Evolutionary conservation across 2,329 filamentous ascomycete species (phyloP).

Genomic region (Colletotrichum navitas): DNA sequence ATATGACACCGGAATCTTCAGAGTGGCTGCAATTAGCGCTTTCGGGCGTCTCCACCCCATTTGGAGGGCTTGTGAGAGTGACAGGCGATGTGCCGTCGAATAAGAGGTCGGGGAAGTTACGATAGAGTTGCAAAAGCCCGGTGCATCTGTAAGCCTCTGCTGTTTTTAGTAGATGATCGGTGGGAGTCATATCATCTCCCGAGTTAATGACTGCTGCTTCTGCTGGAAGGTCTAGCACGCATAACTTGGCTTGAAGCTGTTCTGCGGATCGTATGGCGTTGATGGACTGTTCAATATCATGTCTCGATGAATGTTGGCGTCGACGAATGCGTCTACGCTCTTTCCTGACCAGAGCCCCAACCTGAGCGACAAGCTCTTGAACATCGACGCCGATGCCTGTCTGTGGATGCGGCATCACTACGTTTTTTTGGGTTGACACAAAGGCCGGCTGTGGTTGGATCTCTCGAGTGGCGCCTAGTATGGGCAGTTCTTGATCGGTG

Average conservation of each 20-base stretch:
- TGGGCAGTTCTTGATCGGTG: conserved; percentile 39
- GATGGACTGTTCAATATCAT: conserved; percentile 46
- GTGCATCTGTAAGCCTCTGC: conserved; percentile 49
- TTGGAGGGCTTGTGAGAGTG: conserved; percentile 18
- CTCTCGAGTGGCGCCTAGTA: conserved; percentile 15
- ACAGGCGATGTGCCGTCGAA: conserved; percentile 44
- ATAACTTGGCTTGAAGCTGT: conserved; percentile 42
- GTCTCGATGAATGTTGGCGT: conserved; percentile 43
- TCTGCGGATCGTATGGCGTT: conserved; percentile 44
- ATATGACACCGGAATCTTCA: neutral
- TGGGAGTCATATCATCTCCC: conserved; percentile 46
- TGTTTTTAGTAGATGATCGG: conserved; percentile 45
- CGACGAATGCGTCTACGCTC: conserved; percentile 46
- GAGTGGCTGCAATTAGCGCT: neutral
- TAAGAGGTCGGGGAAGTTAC: conserved; percentile 56
- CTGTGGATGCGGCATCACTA: conserved; percentile 47
- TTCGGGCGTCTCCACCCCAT: conserved; percentile 28
- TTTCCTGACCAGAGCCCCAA: conserved; percentile 44
- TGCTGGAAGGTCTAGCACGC: neutral
- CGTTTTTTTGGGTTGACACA: neutral
- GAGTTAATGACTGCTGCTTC: conserved; percentile 38
- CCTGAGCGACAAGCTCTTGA: conserved; percentile 46
- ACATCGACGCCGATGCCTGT: conserved; percentile 45
- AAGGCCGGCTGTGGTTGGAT: conserved; percentile 8
- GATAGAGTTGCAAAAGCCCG: conserved; percentile 47